Evolutionary conservation across 169 alveolate genomes (phyloP), one percentile per base, ranked within the genome.

Genomic region (Plasmodium inui): DNA sequence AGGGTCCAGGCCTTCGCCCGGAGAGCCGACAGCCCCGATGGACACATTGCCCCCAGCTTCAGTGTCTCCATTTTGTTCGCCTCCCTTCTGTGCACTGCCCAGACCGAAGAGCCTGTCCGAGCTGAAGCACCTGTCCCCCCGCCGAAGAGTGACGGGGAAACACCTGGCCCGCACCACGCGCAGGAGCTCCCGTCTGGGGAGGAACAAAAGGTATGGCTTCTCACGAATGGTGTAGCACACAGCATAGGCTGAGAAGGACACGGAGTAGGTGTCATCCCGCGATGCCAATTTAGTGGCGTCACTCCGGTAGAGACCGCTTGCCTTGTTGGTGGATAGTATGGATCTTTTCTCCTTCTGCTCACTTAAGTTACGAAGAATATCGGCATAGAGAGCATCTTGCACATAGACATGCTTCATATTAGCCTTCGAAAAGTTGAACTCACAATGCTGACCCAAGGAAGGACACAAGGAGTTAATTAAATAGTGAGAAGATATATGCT

Each of bases 401-500:
- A 89, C 44, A 79, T 89, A 89, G 1, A 89, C 74, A 50, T 55
- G 73, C 7, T 89, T 28, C 28, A 89, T 78, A 89, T 28, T 50
- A 44, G 73, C 30, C 71, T 89, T 89, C 2, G 50, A 57, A 89
- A 89, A 89, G 34, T 57, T 34, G 39, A 89, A 89, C 50, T 78
- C 76, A 37, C 89, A 79, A 4, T 89, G 17, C 37, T 91, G 84
- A 8, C 95, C 95, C 32, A 91, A 12, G 39, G 91, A 70, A 8
- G 95, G 95, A 14, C 92, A 91, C 2, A 91, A 32, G 74, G 92
- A 82, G 74, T 80, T 80, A 82, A 91, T 81, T 32, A 32, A 46
- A 50, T 81, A 72, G 32, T 91, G 67, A 26, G 74, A 81, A 14
- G 85, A 22, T 26, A 96, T 93, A 81, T 96, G 96, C 41, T 93